These are phyloP conservation scores for Diaporthe australafricana DNA, from an alignment of 2,329 filamentous ascomycete species.

Conservation along the genomic window DNA sequence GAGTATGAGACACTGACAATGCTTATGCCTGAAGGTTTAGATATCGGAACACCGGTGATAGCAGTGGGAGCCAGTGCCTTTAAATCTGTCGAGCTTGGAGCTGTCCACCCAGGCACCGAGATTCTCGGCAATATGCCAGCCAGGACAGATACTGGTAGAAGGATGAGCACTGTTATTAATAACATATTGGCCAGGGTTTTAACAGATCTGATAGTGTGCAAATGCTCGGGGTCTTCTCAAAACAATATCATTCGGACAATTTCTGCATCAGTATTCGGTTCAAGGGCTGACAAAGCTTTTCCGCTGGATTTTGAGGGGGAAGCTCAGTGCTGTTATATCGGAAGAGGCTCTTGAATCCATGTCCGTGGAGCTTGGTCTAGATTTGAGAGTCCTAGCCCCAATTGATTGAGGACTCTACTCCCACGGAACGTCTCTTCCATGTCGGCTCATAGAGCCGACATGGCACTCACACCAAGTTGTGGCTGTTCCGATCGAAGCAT, in stretches of 20 bases:
- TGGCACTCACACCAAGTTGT: slow-evolving; percentile 5
- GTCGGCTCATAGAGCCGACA: slow-evolving; percentile 5
- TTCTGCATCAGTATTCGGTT: too few relatives aligned
- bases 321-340: background rate
- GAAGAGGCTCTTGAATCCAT: background rate
- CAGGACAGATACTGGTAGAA: background rate
- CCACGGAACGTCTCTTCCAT: slow-evolving; percentile 1
- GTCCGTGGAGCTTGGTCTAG: background rate
- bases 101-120: background rate
- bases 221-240: too few relatives aligned
- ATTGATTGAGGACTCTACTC: too few relatives aligned
- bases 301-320: too few relatives aligned
- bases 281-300: background rate
- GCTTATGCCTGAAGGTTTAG: slow-evolving; percentile 23
- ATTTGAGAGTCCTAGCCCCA: background rate
- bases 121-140: slow-evolving; percentile 13
- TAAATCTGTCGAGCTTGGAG: background rate
- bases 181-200: background rate
- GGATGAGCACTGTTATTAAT: background rate
- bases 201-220: background rate
- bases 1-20: slow-evolving; percentile 35
- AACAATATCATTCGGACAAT: too few relatives aligned
- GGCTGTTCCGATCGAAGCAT: background rate
- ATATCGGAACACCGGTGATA: slow-evolving; percentile 2
- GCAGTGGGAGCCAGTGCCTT: background rate